Base-by-base conservation (phyloP, 805 yeast genomes). In the Myxozyma monticola region DNA sequence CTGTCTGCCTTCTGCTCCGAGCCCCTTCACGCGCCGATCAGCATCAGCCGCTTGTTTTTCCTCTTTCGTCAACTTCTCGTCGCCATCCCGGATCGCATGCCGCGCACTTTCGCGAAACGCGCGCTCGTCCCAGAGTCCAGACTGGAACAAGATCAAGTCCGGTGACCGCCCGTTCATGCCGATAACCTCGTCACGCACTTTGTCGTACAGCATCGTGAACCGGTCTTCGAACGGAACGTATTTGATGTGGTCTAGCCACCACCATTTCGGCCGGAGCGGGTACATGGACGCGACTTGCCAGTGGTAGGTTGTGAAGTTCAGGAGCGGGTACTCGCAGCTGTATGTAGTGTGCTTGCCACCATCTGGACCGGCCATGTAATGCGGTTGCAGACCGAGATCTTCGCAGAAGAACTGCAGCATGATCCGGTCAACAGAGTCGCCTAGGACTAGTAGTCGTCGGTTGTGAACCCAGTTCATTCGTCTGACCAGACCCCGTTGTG, bases 71-170 rank as follows among this genome's bases (percentile, higher is more conserved):
- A 47, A 29, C 10, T 29, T 29, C 31, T 51, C 48, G 18, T 47
- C 56, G 24, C 47, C 53, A 7, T 44, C 48, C 18, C 6, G n/a
- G 9, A 20, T 22, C n/a, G 15, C 12, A 26, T 52, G 29, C 7
- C 53, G 50, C 9, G 43, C n/a, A 20, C 34, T 20, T 20, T 49
- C 56, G 9, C 55, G 26, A 37, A 53, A 46, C 22, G 55, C 55
- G 15, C 56, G 48, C 47, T 49, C 51, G 48, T 53, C 57, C 57
- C 57, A 53, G 14, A 53, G 43, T 7, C 57, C 57, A 15, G 55
- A 49, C 29, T 53, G 51, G 36, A 53, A 41, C 25, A 53, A 21
- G 25, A 53, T 37, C 10, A 53, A 37, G 30, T 53, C 57, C 6
- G 56, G 56, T 29, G 54, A 22, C 7, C 24, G 22, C 17, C 56